A percentile compares a stretch with the other conserved stretches of the same genome.
phyloP scores from a whole-genome alignment of 139 green algal species.

The Closterium sp. region DNA sequence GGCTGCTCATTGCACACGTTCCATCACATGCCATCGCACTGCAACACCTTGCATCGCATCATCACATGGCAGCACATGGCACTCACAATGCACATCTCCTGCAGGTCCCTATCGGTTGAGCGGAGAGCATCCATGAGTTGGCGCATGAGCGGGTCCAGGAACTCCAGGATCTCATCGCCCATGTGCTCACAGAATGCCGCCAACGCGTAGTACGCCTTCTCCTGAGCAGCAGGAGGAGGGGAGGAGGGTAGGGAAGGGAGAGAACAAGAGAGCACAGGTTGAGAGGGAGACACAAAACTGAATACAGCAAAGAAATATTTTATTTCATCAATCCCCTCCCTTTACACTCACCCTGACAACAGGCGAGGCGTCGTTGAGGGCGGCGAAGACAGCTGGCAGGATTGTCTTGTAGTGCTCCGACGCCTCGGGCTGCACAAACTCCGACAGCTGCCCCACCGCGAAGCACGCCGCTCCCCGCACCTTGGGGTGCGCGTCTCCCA shows the following conservation, averaged over 20 bases:
- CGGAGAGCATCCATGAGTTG: constrained; percentile 61
- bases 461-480: constrained; percentile 69
- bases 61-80: no score
- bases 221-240: neutral
- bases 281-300: no score
- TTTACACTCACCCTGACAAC: neutral
- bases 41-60: no score
- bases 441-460: constrained; percentile 66
- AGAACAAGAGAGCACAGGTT: no score
- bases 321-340: no score
- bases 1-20: no score
- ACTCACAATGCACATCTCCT: constrained; percentile 63
- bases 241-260: neutral
- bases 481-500: constrained; percentile 51
- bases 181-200: constrained; percentile 72
- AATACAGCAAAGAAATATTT: no score
- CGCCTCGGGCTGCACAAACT: constrained; percentile 69
- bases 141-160: constrained; percentile 61
- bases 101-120: constrained; percentile 34
- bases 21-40: no score
- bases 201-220: constrained; percentile 71
- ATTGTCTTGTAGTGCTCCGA: constrained; percentile 63
- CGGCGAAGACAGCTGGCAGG: constrained; percentile 39
- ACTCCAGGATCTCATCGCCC: constrained; percentile 61
- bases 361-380: constrained; percentile 46